A percentile compares a stretch with the other conserved stretches of the same genome.
Evolutionary conservation across 192 early-diverging fungal species (phyloP).

Genomic region (Umbelopsis vinacea): DNA sequence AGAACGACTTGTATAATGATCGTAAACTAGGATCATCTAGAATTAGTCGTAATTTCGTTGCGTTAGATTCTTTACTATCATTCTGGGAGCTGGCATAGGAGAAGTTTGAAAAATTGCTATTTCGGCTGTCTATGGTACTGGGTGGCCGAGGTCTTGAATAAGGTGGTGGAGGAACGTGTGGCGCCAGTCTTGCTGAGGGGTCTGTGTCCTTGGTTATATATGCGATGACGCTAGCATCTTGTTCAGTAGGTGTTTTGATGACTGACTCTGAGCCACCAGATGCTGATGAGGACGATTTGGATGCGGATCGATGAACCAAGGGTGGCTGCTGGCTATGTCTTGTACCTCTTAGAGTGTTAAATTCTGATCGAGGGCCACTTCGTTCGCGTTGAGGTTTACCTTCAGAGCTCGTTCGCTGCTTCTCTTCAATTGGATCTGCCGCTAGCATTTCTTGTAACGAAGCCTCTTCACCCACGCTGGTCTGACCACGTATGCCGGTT

Average conservation of each 20-base stretch:
- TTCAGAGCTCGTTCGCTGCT: conserved; percentile 36
- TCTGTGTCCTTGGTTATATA: background rate
- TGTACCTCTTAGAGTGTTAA: background rate
- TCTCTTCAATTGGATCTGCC: conserved; percentile 10
- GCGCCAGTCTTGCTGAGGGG: background rate
- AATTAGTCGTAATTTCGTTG: conserved; percentile 62
- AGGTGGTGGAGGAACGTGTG: background rate
- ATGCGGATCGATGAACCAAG: background rate
- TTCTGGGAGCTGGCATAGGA: background rate
- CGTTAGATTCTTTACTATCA: conserved; percentile 54
- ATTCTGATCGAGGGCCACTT: background rate
- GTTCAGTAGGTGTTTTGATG: background rate
- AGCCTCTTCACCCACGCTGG: background rate
- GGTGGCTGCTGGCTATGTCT: background rate
- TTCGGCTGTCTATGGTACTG: conserved; percentile 10
- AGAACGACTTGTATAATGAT: conserved; percentile 65
- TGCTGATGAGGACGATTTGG: conserved; percentile 5
- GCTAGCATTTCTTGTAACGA: conserved; percentile 21
- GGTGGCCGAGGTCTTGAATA: background rate
- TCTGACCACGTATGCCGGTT: background rate
- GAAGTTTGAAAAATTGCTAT: conserved; percentile 8
- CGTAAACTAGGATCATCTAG: conserved; percentile 56
- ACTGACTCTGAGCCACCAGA: conserved; percentile 11
- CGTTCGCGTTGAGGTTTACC: conserved; percentile 29
- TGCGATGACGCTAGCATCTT: background rate